phyloP scores from a whole-genome alignment of 768 basidiomycete genomes.

The Amanita rubescens region DNA sequence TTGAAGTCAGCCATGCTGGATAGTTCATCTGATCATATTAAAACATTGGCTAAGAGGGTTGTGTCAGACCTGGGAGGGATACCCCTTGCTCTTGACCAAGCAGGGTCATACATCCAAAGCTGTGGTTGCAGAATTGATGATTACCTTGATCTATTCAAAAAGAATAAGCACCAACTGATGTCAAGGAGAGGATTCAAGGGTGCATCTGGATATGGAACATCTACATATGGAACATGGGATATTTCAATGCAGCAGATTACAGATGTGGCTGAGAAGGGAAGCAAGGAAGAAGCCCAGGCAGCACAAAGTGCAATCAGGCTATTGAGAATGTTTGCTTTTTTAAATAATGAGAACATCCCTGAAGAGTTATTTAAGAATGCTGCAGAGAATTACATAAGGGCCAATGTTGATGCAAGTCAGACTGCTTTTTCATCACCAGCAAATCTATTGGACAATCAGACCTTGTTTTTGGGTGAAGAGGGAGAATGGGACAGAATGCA shows the following conservation, averaged over 20 bases:
- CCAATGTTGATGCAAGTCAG: neutral
- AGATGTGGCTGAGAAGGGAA: neutral
- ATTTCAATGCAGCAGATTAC: neutral
- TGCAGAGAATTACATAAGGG: neutral
- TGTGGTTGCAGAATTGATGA: neutral
- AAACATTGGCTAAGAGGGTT: neutral
- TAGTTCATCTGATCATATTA: neutral
- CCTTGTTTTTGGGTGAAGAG: neutral
- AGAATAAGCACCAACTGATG: neutral
- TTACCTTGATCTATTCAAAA: neutral
- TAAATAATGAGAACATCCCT: neutral
- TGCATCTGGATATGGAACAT: neutral
- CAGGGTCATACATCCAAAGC: neutral
- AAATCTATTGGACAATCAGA: neutral
- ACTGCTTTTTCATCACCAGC: neutral
- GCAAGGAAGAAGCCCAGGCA: neutral
- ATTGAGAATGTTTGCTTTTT: neutral
- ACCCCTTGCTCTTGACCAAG: constrained; percentile 11
- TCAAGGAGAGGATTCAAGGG: neutral
- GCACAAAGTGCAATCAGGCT: neutral
- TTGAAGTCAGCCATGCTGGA: neutral
- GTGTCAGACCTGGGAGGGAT: neutral
- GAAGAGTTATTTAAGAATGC: neutral
- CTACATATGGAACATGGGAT: constrained; percentile 3
- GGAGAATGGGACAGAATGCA: constrained; percentile 9